A percentile compares a stretch with the other conserved stretches of the same genome.
Evolutionary conservation across 192 early-diverging fungal genomes (phyloP).

Genomic region (Coemansia sp.): DNA sequence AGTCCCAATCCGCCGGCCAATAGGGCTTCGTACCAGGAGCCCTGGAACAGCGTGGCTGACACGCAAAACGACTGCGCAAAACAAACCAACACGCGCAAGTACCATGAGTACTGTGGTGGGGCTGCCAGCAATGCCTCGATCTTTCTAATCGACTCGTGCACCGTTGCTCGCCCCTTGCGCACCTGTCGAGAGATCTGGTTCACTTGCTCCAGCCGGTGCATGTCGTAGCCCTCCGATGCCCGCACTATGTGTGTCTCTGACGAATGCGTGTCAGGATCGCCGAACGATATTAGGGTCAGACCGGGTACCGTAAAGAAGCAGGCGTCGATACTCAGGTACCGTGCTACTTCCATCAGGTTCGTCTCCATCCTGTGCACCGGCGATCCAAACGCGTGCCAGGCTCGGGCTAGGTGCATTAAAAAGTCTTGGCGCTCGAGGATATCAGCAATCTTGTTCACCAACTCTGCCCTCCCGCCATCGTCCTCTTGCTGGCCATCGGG

Average conservation of each 20-base stretch:
- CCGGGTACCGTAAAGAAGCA: conserved; percentile 65
- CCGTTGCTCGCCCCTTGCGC: conserved; percentile 54
- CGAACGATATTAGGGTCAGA: conserved; percentile 63
- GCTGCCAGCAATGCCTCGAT: conserved; percentile 54
- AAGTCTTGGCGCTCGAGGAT: conserved; percentile 65
- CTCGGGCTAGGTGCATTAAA: conserved; percentile 58
- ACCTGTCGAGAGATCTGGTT: conserved; percentile 60
- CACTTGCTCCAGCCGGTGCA: conserved; percentile 59
- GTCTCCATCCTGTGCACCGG: conserved; percentile 64
- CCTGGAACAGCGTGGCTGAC: conserved; percentile 60
- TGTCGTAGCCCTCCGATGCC: conserved; percentile 57
- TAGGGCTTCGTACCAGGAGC: conserved; percentile 59
- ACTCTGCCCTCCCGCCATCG: conserved; percentile 5
- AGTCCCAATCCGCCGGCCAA: conserved; percentile 48
- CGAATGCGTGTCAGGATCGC: conserved; percentile 65
- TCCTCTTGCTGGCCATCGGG: background rate
- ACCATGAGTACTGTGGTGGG: conserved; percentile 52
- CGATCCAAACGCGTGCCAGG: conserved; percentile 61
- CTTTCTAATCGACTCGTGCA: conserved; percentile 60
- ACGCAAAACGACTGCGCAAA: conserved; percentile 56
- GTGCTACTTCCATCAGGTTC: conserved; percentile 56
- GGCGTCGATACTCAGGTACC: conserved; percentile 57
- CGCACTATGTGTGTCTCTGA: conserved; percentile 70
- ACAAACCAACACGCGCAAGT: conserved; percentile 53
- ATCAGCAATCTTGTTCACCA: conserved; percentile 54